Evolutionary conservation across 768 basidiomycete genomes (phyloP).

Genomic region (Tylopilus sp.): DNA sequence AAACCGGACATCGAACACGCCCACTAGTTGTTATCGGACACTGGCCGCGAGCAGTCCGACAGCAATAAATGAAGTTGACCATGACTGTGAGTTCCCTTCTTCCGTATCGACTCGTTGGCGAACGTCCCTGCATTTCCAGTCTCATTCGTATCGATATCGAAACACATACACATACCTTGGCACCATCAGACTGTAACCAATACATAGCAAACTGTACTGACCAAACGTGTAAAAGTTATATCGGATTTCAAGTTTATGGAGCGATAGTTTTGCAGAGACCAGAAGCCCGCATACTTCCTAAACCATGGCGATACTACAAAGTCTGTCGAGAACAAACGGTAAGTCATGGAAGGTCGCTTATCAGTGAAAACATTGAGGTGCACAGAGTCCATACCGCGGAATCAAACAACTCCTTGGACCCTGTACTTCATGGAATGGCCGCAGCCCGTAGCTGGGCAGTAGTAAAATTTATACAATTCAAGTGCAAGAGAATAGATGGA

Average conservation of each 20-base stretch:
- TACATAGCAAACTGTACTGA: not conserved
- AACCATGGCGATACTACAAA: not conserved
- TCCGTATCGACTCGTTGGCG: not conserved
- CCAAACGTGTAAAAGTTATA: not conserved
- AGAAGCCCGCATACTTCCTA: no score
- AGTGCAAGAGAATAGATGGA: no score
- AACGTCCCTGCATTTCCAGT: not conserved
- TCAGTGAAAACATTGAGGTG: not conserved
- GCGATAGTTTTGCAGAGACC: not conserved
- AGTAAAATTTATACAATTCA: no score
- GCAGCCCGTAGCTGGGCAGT: no score
- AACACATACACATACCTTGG: constrained; percentile 2
- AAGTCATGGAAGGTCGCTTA: not conserved
- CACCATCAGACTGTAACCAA: not conserved
- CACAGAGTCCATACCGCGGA: not conserved
- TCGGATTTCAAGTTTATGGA: not conserved
- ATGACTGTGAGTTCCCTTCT: not conserved
- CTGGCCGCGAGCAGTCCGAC: constrained; percentile 41
- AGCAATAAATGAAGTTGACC: not conserved
- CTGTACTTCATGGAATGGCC: no score
- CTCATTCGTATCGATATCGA: constrained; percentile 1
- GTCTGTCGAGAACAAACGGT: not conserved
- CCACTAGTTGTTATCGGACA: constrained; percentile 44
- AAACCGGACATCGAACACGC: constrained; percentile 54
- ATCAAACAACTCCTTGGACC: not conserved